Conservation (phyloP, 345 rosid species). For the Bruguiera parviflora region DNA sequence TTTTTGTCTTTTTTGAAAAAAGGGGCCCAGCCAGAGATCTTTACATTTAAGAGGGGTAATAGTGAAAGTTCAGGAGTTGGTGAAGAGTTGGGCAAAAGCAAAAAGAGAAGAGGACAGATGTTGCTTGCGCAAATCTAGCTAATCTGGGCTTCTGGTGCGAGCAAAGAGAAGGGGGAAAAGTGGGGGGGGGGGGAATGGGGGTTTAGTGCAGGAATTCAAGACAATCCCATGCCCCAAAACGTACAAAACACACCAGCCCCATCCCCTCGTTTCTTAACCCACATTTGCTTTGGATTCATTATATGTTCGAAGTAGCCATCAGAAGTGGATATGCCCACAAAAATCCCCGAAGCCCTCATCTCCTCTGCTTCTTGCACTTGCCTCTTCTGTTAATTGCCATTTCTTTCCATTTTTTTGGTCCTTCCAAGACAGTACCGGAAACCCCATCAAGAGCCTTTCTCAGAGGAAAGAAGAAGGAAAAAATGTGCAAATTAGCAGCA, state of each 20-base stretch:
- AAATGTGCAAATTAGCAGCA: not conserved
- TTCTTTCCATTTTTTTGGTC: not conserved
- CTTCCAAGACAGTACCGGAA: slow-evolving; percentile 6
- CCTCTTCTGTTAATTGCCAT: not conserved
- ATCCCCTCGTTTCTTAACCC: not conserved
- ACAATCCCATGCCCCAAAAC: not conserved
- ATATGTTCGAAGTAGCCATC: not conserved
- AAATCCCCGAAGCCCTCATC: not conserved
- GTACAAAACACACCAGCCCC: not conserved
- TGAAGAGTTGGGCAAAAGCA: slow-evolving; percentile 9
- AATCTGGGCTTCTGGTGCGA: slow-evolving; percentile 17
- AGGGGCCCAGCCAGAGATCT: too few relatives aligned
- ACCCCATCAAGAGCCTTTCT: slow-evolving; percentile 3
- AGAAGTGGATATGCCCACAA: not conserved
- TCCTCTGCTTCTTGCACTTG: not conserved
- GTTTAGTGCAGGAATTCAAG: not conserved
- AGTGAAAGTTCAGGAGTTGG: not conserved
- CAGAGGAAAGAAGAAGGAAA: not conserved
- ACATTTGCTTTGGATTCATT: not conserved
- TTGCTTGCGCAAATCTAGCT: slow-evolving; percentile 47
- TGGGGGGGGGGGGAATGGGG: not conserved
- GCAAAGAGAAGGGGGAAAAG: not conserved
- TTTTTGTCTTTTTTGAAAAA: too few relatives aligned
- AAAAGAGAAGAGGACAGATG: slow-evolving; percentile 13
- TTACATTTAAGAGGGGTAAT: slow-evolving; percentile 3